Percentiles rank a stretch among this genome's conserved stretches.
phyloP scores from a whole-genome alignment of 192 early-diverging fungal genomes.

The Mortierella antarctica region DNA sequence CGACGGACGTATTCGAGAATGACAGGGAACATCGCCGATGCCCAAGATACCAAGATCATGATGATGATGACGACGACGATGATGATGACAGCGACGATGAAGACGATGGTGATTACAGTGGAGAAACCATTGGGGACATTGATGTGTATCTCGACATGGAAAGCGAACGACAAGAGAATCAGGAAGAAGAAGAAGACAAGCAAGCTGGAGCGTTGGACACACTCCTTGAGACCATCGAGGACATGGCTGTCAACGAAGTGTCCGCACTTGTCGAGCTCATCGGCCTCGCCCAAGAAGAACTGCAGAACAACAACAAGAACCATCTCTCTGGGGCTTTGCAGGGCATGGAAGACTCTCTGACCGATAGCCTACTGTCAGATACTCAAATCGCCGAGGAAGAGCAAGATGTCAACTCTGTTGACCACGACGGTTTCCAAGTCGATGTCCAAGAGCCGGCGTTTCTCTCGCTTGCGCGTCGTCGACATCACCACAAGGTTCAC shows the following conservation, averaged over 20 bases:
- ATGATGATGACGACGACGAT: constrained; percentile 1
- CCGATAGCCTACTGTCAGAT: no score
- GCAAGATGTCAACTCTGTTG: no score
- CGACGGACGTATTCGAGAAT: not conserved
- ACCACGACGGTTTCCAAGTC: no score
- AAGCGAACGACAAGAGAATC: not conserved
- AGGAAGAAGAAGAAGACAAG: not conserved
- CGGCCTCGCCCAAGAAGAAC: not conserved
- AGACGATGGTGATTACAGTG: not conserved
- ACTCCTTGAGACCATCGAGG: not conserved
- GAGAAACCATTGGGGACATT: not conserved
- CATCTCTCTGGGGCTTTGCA: no score
- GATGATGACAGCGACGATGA: not conserved
- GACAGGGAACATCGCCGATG: not conserved
- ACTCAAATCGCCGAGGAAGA: no score
- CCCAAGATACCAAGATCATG: not conserved
- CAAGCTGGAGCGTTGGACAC: not conserved
- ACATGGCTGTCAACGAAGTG: not conserved
- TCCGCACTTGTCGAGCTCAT: not conserved
- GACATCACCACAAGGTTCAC: not conserved
- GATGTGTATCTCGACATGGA: not conserved
- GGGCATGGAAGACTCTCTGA: no score
- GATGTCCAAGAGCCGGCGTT: no score
- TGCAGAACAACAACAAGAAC: no score
- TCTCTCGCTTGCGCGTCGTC: no score